These are phyloP conservation scores for Gliomastix tumulicola DNA, from an alignment of 2,329 filamentous ascomycete species.

Conservation along the genomic window DNA sequence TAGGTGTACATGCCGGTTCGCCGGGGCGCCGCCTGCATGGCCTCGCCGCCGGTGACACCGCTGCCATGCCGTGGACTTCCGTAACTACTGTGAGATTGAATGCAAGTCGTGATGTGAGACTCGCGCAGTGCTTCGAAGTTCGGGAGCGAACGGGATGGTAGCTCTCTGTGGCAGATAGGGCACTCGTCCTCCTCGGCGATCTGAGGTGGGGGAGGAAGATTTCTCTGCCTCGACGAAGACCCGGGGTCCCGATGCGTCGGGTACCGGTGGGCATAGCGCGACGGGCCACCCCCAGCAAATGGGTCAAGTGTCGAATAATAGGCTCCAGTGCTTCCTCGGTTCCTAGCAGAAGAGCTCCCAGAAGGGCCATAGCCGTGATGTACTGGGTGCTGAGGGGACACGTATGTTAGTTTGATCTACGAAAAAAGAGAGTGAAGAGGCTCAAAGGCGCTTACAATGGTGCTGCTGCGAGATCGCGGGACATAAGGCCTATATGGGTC, in stretches of 20 bases:
- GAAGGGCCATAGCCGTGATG: too few relatives aligned
- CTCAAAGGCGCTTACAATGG: constrained; percentile 46
- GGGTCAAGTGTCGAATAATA: too few relatives aligned
- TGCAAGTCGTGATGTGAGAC: constrained; percentile 51
- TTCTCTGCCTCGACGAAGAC: constrained; percentile 29
- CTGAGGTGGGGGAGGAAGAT: constrained; percentile 36
- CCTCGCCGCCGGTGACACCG: constrained; percentile 14
- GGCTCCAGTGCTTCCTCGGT: too few relatives aligned
- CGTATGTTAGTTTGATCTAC: too few relatives aligned
- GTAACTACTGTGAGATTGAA: constrained; percentile 46
- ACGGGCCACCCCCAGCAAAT: too few relatives aligned
- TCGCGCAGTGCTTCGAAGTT: constrained; percentile 50
- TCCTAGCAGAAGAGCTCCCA: too few relatives aligned
- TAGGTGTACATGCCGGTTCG: constrained; percentile 59
- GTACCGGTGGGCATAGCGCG: too few relatives aligned
- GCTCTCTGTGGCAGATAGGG: constrained; percentile 66
- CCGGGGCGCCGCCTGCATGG: constrained; percentile 23
- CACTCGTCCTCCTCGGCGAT: constrained; percentile 72
- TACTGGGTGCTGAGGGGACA: too few relatives aligned
- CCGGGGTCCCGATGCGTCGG: constrained; percentile 18
- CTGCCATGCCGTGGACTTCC: constrained; percentile 18
- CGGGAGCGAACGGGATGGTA: constrained; percentile 49
- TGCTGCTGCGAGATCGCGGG: constrained; percentile 35
- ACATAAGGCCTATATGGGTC: constrained; percentile 10
- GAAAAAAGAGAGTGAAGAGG: too few relatives aligned